phyloP scores from a whole-genome alignment of 139 green algal genomes.

The Limnomonas spitsbergensis region DNA sequence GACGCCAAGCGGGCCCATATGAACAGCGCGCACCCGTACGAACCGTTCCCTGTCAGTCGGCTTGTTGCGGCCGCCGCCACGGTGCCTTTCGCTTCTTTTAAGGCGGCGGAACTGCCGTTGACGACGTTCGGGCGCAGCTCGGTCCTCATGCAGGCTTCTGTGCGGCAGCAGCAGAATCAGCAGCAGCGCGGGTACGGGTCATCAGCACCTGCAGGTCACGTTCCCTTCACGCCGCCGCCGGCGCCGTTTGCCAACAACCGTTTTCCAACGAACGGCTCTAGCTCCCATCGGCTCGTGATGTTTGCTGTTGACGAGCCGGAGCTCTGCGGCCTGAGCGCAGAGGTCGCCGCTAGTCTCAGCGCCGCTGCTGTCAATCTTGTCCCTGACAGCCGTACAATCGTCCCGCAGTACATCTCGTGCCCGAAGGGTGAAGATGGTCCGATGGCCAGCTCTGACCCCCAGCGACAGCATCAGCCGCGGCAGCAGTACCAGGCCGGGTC shows the following conservation, averaged over 20 bases:
- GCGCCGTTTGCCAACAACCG: constrained; percentile 2
- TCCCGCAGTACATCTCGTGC: background rate
- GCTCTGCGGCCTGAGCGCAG: background rate
- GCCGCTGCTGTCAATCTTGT: background rate
- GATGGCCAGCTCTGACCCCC: no score
- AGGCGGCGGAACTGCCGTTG: background rate
- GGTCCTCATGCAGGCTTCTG: constrained; percentile 10
- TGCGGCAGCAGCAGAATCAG: background rate
- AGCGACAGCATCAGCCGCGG: no score
- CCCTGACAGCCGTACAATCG: background rate
- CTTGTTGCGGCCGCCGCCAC: background rate
- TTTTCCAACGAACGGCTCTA: no score
- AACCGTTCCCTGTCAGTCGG: background rate
- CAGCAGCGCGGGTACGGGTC: background rate
- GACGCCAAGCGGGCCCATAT: background rate
- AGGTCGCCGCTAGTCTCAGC: background rate
- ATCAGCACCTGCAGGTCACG: background rate
- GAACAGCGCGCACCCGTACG: background rate
- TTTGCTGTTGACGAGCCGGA: constrained; percentile 6
- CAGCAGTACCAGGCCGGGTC: no score
- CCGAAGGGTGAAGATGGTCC: no score
- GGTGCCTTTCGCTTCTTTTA: background rate
- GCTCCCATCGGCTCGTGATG: background rate
- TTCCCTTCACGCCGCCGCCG: background rate
- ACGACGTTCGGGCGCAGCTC: background rate